Evolutionary conservation across 768 basidiomycete genomes (phyloP).

Genomic region (Gyrodon lividus): DNA sequence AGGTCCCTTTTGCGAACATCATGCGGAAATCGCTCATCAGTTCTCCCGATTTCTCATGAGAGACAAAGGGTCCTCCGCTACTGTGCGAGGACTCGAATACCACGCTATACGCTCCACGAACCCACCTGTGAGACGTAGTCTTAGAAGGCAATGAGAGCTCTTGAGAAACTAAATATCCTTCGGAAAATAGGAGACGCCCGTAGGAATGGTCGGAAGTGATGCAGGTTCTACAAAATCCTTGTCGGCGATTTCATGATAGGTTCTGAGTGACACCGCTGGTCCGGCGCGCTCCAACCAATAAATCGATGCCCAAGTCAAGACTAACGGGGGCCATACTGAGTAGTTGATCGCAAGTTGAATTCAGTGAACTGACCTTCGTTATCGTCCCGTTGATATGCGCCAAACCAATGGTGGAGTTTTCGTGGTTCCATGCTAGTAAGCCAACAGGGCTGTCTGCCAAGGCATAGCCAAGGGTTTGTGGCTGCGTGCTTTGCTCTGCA

Average conservation of each 20-base stretch:
- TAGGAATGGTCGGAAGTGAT: slow-evolving; percentile 35
- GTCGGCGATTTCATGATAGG: slow-evolving; percentile 14
- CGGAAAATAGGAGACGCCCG: slow-evolving; percentile 65
- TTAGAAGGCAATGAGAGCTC: neutral
- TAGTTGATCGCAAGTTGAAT: neutral
- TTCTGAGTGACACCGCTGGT: slow-evolving; percentile 18
- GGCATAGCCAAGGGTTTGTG: slow-evolving; percentile 48
- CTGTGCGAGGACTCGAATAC: slow-evolving; percentile 48
- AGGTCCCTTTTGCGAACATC: slow-evolving; percentile 53
- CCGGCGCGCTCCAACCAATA: slow-evolving; percentile 33
- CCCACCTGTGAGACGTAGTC: slow-evolving; percentile 35
- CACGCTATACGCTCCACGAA: slow-evolving; percentile 31
- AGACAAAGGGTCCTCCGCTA: slow-evolving; percentile 56
- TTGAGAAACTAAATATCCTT: slow-evolving; percentile 70
- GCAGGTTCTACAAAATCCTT: neutral
- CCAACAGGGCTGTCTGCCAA: slow-evolving; percentile 55
- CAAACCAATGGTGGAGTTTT: slow-evolving; percentile 46
- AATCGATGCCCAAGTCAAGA: slow-evolving; percentile 38
- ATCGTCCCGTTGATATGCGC: slow-evolving; percentile 50
- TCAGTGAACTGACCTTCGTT: slow-evolving; percentile 42
- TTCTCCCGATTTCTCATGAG: slow-evolving; percentile 45
- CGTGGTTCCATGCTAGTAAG: slow-evolving; percentile 48
- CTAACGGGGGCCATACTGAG: neutral
- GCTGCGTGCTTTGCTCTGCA: slow-evolving; percentile 40
- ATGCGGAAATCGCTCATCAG: slow-evolving; percentile 49